These are phyloP conservation scores for Auxenochlorella pyrenoidosa DNA, from an alignment of 139 green algal species.

Conservation along the genomic window DNA sequence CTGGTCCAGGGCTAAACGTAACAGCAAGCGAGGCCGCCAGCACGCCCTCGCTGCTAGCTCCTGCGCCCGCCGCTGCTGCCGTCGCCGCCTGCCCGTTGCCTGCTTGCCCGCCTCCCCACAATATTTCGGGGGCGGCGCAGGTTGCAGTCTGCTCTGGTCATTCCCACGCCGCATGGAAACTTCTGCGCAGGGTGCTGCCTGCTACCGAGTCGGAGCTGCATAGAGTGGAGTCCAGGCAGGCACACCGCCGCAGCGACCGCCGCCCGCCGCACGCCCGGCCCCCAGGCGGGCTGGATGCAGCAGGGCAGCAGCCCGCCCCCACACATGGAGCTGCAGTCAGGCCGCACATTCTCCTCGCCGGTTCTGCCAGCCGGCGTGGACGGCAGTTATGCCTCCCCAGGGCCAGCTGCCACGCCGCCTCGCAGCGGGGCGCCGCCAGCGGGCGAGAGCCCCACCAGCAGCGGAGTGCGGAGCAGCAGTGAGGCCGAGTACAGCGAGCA, in stretches of 20 bases:
- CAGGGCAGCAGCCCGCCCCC: neutral
- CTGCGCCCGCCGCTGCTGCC: too few relatives aligned
- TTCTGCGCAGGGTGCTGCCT: neutral
- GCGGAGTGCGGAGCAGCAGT: neutral
- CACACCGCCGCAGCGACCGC: too few relatives aligned
- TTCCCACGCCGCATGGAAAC: neutral
- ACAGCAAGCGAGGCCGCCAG: too few relatives aligned
- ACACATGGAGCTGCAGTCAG: neutral
- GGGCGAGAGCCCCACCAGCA: neutral
- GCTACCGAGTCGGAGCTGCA: too few relatives aligned
- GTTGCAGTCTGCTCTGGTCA: neutral
- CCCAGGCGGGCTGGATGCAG: neutral
- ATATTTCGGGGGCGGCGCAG: too few relatives aligned
- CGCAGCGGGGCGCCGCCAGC: neutral
- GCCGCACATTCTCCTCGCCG: neutral
- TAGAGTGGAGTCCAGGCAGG: too few relatives aligned
- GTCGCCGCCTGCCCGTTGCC: too few relatives aligned
- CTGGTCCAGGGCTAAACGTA: too few relatives aligned
- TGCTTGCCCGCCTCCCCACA: too few relatives aligned
- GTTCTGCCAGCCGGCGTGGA: neutral
- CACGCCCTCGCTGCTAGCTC: too few relatives aligned
- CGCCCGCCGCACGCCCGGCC: too few relatives aligned
- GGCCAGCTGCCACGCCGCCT: neutral
- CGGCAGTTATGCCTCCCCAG: neutral
- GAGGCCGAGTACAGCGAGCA: conserved; percentile 15